phyloP scores from a whole-genome alignment of 2,329 filamentous ascomycete genomes.

The Aureobasidium sp. region DNA sequence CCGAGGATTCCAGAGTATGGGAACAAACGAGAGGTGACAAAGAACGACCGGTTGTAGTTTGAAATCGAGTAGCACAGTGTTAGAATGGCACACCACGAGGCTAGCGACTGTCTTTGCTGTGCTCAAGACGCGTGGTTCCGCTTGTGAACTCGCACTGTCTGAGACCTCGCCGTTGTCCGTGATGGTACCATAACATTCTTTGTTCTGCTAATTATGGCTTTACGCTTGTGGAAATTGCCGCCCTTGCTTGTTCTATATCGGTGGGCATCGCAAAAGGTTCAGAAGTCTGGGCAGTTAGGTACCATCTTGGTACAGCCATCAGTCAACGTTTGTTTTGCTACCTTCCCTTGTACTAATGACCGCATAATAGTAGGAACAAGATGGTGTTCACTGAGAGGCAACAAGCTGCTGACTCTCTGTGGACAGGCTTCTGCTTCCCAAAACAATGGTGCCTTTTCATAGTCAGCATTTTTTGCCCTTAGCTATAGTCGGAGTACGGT shows the following conservation, averaged over 20 bases:
- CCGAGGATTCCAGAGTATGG: neutral
- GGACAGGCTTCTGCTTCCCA: too few relatives aligned
- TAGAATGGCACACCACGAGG: neutral
- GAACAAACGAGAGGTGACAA: neutral
- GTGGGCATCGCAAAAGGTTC: neutral
- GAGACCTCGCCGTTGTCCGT: neutral
- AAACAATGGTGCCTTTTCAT: too few relatives aligned
- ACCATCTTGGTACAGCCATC: neutral
- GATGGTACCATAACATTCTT: constrained; percentile 2
- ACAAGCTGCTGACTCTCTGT: too few relatives aligned
- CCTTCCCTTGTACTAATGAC: too few relatives aligned
- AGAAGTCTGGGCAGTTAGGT: neutral
- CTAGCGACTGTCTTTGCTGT: neutral
- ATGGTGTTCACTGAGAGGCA: too few relatives aligned
- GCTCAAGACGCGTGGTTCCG: neutral
- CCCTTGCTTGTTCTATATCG: neutral
- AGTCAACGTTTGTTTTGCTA: neutral
- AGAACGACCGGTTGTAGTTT: neutral
- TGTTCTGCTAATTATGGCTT: constrained; percentile 1
- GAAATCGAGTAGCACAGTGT: neutral
- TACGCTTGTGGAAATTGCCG: neutral
- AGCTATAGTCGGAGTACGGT: too few relatives aligned
- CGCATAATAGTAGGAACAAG: too few relatives aligned
- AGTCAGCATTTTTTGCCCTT: too few relatives aligned
- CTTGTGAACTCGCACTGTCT: neutral